Base-by-base conservation (phyloP, 1,284 basidiomycete species). In the Fomitopsis schrenkii region DNA sequence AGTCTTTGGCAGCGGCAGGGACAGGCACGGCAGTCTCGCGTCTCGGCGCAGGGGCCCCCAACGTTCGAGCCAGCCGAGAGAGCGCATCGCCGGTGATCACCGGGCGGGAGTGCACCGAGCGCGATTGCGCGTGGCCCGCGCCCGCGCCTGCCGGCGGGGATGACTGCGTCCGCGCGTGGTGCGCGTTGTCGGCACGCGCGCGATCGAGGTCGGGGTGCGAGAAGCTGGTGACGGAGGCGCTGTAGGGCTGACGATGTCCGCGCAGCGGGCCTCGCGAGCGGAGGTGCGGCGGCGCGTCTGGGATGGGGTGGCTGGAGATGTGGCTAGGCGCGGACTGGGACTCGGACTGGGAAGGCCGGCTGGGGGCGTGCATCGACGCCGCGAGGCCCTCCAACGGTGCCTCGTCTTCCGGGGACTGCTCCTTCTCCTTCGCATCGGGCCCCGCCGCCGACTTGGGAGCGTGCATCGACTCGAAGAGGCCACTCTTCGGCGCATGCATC, bases 11-110 rank as follows among this genome's bases (percentile, higher is more conserved):
- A 8, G 64, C 55, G 9, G 69, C 66, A 2, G 66, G 62, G 22
- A 63, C 57, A 2, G 67, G 62, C 17, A 63, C 58, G 1, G 67
- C 56, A 26, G 61, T 59, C 56, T 72, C 70, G 35, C 67, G 68
- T 62, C 68, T 72, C 35, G 67, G 61, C 30, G 74, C 68, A 4
- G 68, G 60, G n/a, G 71, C 75, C 0, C 80, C 85, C 52, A 91
- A 83, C 4, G 85, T 84, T 64, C 82, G 78, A 30, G 83, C 84
- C 38, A 91, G 71, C 60, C 79, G 78, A 10, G 88, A 85, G 44
- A 90, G 80, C 2, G 88, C 89, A 57, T 85, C 87, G 15, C 78
- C 84, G 7, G 86, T 87, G 66, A 91, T 81, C 46, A 91, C 79
- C 19, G 89, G 88, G 9, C 88, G 80, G 26, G 75, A 64, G 66